phyloP scores from a whole-genome alignment of 225 moss, liverwort and hornwort species.

The Climacium dendroides region DNA sequence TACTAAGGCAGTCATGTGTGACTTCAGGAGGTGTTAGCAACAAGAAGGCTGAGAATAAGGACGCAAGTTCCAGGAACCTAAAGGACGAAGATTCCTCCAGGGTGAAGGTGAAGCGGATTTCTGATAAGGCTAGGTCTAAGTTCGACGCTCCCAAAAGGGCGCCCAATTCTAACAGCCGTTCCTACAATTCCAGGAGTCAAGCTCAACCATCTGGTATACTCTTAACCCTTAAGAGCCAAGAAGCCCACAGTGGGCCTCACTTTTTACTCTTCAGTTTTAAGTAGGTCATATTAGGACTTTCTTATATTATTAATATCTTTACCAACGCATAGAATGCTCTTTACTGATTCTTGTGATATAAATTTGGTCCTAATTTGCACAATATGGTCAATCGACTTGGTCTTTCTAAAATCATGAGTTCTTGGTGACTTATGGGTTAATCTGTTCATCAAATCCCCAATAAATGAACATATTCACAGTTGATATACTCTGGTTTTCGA shows the following conservation, averaged over 20 bases:
- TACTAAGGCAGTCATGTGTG: background rate
- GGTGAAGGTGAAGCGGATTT: background rate
- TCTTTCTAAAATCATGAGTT: background rate
- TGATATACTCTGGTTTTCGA: background rate
- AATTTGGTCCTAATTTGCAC: background rate
- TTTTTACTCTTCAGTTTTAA: background rate
- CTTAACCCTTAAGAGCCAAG: background rate
- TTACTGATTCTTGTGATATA: background rate
- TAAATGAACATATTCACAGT: background rate
- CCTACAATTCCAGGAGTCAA: constrained; percentile 4
- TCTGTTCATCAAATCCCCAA: background rate
- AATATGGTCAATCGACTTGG: background rate
- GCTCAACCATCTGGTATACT: constrained; percentile 9
- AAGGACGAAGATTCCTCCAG: background rate
- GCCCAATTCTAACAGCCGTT: background rate
- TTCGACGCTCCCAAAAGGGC: background rate
- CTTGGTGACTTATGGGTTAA: background rate
- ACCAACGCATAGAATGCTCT: background rate
- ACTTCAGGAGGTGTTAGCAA: background rate
- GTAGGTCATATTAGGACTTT: background rate
- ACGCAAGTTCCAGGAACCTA: background rate
- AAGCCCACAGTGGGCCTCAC: background rate
- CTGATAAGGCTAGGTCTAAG: background rate
- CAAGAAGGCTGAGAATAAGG: constrained; percentile 1
- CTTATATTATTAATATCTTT: background rate